Evolutionary conservation across 1,284 basidiomycete species (phyloP).

Genomic region (Austroboletus novae-zelandiae): DNA sequence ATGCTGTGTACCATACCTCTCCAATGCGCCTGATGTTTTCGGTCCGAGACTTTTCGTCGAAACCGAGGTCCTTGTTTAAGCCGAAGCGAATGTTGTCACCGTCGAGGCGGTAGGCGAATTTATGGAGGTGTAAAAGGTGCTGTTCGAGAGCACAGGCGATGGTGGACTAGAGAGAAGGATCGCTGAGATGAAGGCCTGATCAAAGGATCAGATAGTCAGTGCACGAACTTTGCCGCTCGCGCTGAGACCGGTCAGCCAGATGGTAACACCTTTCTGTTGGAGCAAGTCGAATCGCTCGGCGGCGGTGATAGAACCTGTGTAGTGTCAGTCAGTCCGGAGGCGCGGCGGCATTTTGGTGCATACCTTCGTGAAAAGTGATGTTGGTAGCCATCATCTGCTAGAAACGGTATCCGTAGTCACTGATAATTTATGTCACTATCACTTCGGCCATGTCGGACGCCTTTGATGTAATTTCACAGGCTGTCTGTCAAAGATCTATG

Average conservation of each 20-base stretch:
- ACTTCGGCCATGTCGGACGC: background rate
- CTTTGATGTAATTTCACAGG: background rate
- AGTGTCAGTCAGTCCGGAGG: conserved; percentile 1
- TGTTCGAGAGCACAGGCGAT: conserved; percentile 98
- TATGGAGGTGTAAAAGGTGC: conserved; percentile 84
- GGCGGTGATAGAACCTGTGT: conserved; percentile 66
- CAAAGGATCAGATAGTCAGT: background rate
- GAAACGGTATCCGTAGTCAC: background rate
- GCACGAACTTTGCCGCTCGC: conserved; percentile 80
- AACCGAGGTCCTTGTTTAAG: conserved; percentile 97
- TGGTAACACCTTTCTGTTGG: conserved; percentile 81
- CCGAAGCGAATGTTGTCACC: conserved; percentile 98
- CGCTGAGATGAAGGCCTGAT: background rate
- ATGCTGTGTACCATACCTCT: conserved; percentile 58
- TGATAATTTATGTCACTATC: background rate
- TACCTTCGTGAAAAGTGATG: conserved; percentile 35
- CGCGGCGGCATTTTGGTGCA: background rate
- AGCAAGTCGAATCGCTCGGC: conserved; percentile 69
- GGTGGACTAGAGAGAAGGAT: conserved; percentile 69
- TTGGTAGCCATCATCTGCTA: conserved; percentile 28
- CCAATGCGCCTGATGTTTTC: conserved; percentile 98
- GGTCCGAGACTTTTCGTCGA: conserved; percentile 91
- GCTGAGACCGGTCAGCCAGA: conserved; percentile 95
- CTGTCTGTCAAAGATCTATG: no score
- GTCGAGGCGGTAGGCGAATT: conserved; percentile 90